Percentiles rank a stretch among this genome's conserved stretches.
These are phyloP conservation scores for Flaveria robusta DNA, from an alignment of 129 eudicot species.

Conservation along the genomic window DNA sequence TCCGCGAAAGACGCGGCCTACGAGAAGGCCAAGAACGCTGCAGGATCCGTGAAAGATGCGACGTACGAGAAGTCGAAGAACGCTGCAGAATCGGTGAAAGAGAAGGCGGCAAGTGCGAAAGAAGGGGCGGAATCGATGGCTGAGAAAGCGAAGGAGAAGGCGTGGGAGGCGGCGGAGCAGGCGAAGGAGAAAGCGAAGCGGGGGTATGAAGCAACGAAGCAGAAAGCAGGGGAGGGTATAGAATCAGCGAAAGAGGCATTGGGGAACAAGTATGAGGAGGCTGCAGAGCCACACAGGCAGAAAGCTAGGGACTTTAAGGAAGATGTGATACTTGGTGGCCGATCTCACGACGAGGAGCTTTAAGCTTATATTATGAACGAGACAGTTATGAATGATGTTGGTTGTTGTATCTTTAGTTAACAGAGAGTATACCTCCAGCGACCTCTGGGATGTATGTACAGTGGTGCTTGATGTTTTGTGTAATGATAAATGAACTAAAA, in stretches of 20 bases:
- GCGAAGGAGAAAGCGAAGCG: constrained; percentile 46
- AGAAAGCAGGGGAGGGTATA: constrained; percentile 43
- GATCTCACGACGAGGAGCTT: constrained; percentile 45
- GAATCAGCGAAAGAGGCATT: constrained; percentile 54
- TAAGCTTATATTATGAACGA: background rate
- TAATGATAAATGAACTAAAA: too few species aligned
- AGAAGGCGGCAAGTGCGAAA: background rate
- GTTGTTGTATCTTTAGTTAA: background rate
- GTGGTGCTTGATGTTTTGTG: too few species aligned
- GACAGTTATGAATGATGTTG: background rate
- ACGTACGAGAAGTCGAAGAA: constrained; percentile 2
- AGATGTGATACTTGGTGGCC: constrained; percentile 19
- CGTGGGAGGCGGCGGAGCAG: constrained; percentile 25
- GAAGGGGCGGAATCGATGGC: constrained; percentile 14
- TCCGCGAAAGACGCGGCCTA: background rate
- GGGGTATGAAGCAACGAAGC: constrained; percentile 54
- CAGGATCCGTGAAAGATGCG: background rate
- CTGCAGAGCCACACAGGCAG: constrained; percentile 38
- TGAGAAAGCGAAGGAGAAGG: constrained; percentile 23
- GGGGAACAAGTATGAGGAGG: constrained; percentile 40
- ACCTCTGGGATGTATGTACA: too few species aligned
- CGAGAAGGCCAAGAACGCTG: background rate
- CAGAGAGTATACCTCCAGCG: too few species aligned
- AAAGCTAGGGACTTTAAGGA: constrained; percentile 45
- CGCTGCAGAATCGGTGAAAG: background rate